phyloP scores from a whole-genome alignment of 1,139 yeast genomes.

The Yamadazyma kanchanaburiensis region DNA sequence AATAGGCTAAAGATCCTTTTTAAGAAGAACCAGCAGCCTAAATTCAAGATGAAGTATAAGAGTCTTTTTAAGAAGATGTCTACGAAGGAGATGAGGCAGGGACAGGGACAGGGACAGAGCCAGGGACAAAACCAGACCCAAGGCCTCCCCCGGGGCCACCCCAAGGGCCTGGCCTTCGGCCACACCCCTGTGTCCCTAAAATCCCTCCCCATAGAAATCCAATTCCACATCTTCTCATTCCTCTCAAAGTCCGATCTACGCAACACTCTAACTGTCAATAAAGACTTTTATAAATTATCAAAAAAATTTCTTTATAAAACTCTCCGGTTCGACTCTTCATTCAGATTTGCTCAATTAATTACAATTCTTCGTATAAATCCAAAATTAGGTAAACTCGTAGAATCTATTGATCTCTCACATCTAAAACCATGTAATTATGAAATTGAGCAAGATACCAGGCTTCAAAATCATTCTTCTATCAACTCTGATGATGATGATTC shows the following conservation, averaged over 20 bases:
- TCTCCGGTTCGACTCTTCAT: constrained; percentile 63
- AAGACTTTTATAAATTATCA: constrained; percentile 47
- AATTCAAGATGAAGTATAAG: constrained; percentile 42
- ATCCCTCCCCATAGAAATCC: constrained; percentile 31
- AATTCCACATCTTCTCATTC: constrained; percentile 28
- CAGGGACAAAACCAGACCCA: too few species aligned
- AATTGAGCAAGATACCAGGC: constrained; percentile 3
- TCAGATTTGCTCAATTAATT: constrained; percentile 74
- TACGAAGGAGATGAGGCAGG: constrained; percentile 2
- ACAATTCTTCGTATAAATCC: constrained; percentile 56
- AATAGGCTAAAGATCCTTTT: constrained; percentile 11
- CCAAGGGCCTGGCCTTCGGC: too few species aligned
- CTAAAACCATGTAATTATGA: constrained; percentile 47
- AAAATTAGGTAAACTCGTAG: constrained; percentile 54
- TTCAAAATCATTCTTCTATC: constrained; percentile 3
- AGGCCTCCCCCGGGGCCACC: too few species aligned
- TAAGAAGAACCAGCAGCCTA: constrained; percentile 7
- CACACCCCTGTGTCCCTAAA: constrained; percentile 1
- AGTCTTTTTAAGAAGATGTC: constrained; percentile 26
- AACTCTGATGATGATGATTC: constrained; percentile 6
- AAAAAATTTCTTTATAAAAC: constrained; percentile 52
- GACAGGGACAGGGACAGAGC: too few species aligned
- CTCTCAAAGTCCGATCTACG: constrained; percentile 26
- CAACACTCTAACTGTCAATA: constrained; percentile 48
- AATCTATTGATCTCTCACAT: constrained; percentile 54